Evolutionary conservation across 2,329 filamentous ascomycete species (phyloP), one percentile per base, ranked within the genome.

Genomic region (Beauveria bassiana): DNA sequence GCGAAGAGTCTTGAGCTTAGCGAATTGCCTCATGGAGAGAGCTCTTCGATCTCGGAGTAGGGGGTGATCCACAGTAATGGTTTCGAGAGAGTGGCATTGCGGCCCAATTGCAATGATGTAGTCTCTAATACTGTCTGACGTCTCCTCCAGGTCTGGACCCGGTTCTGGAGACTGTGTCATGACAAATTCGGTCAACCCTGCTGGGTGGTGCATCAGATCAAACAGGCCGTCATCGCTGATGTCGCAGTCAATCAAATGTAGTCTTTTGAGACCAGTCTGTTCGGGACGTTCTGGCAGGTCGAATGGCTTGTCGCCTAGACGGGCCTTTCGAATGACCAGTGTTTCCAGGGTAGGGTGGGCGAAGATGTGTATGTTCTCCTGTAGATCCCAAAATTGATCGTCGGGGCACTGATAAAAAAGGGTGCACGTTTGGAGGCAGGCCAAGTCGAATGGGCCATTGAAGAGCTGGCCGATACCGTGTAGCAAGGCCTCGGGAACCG

Each of bases 311-410:
- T 80, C 70, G 58, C 79, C 78, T 3, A 81, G 71, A 63, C 73
- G 76, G 12, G 79, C 79, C n/a, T 74, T 68, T 51, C 70, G 72
- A 54, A 81, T 77, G 51, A 73, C 72, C 3, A 81, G 73, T 5
- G 70, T 73, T 65, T 81, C 78, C 22, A 81, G 73, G 0, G 78
- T 78, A 0, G 79, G 79, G 54, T 81, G 79, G 3, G 76, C 72
- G 62, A 81, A 81, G 56, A 81, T 79, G 69, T 81, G 77, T 52
- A 81, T 80, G 65, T 80, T 81, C 63, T 79, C 78, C 62, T 76
- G 78, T 45, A 81, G 71, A 65, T 81, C 78, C 79, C 79, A 81
- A 67, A 80, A 81, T 10, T 70, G 70, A 55, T 75, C 71, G 57
- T 76, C 71, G 16, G 74, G 71, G 64, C 71, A 71, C 65, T 80